Percentiles rank a stretch among this genome's conserved stretches.
These are phyloP conservation scores for Pseudogymnoascus sp. DNA, from an alignment of 2,329 filamentous ascomycete genomes.

Conservation along the genomic window DNA sequence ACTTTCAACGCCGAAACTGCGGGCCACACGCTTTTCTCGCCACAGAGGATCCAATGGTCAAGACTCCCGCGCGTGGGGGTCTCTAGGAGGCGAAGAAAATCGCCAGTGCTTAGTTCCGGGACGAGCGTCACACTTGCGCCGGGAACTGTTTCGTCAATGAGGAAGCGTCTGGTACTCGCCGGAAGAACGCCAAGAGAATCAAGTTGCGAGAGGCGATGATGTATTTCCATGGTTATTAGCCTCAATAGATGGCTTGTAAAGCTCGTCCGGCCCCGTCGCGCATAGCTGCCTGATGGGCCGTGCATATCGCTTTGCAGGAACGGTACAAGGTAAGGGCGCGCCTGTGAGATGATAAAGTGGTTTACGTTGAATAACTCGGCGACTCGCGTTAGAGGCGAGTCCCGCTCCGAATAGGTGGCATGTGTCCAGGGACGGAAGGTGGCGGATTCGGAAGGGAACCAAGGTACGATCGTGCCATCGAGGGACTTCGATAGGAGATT, in stretches of 20 bases:
- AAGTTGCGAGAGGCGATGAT: slow-evolving; percentile 74
- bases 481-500: slow-evolving; percentile 58
- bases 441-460: slow-evolving; percentile 42
- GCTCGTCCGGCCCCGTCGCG: slow-evolving; percentile 50
- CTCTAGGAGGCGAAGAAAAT: slow-evolving; percentile 75
- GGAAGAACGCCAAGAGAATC: slow-evolving; percentile 71
- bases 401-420: slow-evolving; percentile 45
- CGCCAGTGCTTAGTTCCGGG: slow-evolving; percentile 64
- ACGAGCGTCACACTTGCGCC: slow-evolving; percentile 75
- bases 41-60: slow-evolving; percentile 77
- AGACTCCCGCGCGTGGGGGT: slow-evolving; percentile 69
- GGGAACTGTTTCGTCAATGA: slow-evolving; percentile 77
- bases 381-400: slow-evolving; percentile 54
- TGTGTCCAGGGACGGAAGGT: slow-evolving; percentile 50
- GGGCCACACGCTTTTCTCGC: slow-evolving; percentile 87
- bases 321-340: slow-evolving; percentile 80
- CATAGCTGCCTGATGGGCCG: slow-evolving; percentile 58
- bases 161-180: slow-evolving; percentile 60
- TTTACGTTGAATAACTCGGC: slow-evolving; percentile 67
- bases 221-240: slow-evolving; percentile 67
- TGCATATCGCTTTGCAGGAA: slow-evolving; percentile 78
- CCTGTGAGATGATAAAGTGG: slow-evolving; percentile 91
- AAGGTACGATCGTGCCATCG: slow-evolving; percentile 51
- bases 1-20: slow-evolving; percentile 76
- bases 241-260: slow-evolving; percentile 54